These are phyloP conservation scores for Trichoderma harzianum DNA, from an alignment of 2,329 filamentous ascomycete species.

Conservation along the genomic window DNA sequence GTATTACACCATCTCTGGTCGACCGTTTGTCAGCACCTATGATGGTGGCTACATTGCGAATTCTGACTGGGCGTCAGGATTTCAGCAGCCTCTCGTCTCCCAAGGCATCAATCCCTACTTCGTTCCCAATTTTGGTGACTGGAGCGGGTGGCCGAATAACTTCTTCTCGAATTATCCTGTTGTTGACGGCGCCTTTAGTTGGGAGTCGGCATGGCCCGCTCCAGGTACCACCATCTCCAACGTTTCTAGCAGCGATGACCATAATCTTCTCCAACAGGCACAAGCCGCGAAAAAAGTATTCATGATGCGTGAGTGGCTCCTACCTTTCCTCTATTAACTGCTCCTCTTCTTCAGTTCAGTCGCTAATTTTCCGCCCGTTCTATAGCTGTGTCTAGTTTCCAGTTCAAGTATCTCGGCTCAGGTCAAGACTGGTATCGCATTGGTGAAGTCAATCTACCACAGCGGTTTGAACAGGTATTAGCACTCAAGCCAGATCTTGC, in stretches of 20 bases:
- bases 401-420: constrained; percentile 1
- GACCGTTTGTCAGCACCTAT: constrained; percentile 3
- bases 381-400: constrained; percentile 5
- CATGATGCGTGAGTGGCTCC: neutral
- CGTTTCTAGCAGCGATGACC: neutral
- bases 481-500: neutral
- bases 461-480: neutral
- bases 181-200: neutral
- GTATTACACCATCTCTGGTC: neutral
- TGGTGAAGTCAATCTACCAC: constrained; percentile 2
- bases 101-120: constrained; percentile 6
- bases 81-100: neutral
- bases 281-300: neutral
- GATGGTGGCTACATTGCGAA: constrained; percentile 7
- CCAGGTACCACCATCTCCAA: neutral
- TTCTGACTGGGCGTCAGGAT: neutral
- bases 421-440: constrained; percentile 9
- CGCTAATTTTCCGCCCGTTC: neutral
- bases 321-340: neutral
- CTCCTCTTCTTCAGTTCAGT: neutral
- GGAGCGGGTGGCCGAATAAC: constrained; percentile 6
- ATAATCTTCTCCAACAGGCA: constrained; percentile 1
- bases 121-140: constrained; percentile 2
- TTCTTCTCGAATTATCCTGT: constrained; percentile 6
- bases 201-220: constrained; percentile 11